phyloP scores from a whole-genome alignment of 805 yeast species.

The Starmerella ratchasimensis region DNA sequence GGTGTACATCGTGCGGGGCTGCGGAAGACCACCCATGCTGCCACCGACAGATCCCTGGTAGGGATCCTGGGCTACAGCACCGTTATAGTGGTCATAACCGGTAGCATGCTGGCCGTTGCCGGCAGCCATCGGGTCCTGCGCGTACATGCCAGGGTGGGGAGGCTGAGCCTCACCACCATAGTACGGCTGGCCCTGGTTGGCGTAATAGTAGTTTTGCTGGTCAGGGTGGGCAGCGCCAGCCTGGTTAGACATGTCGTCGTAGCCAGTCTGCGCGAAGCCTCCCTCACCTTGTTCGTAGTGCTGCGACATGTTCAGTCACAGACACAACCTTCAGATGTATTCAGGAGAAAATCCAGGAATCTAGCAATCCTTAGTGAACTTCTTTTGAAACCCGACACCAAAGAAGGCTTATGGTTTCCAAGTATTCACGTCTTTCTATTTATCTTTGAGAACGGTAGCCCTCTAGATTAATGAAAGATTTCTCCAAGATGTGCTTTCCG shows the following conservation, averaged over 20 bases:
- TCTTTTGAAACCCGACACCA: no score
- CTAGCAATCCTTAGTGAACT: no score
- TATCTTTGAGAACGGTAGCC: no score
- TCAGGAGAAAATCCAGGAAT: no score
- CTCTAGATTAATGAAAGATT: no score
- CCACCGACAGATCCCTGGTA: conserved; percentile 12
- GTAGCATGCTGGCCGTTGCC: conserved; percentile 2
- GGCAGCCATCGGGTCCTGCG: background rate
- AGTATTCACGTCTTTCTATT: no score
- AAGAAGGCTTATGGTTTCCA: no score
- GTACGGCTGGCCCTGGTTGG: conserved; percentile 21
- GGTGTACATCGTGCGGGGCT: conserved; percentile 22
- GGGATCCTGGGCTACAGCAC: conserved; percentile 8
- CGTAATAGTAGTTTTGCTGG: conserved; percentile 29
- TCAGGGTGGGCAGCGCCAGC: conserved; percentile 17
- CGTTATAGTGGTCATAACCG: conserved; percentile 21
- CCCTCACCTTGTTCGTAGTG: conserved; percentile 15
- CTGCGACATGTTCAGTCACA: conserved; percentile 16
- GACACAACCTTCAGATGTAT: no score
- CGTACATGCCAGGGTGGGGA: no score
- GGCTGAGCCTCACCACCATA: conserved; percentile 7
- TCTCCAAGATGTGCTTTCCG: no score
- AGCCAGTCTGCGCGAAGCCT: conserved; percentile 10
- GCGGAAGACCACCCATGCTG: conserved; percentile 9
- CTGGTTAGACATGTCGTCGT: conserved; percentile 17